Base-by-base conservation (phyloP, 306 rosid genomes). In the Acacia confusa region DNA sequence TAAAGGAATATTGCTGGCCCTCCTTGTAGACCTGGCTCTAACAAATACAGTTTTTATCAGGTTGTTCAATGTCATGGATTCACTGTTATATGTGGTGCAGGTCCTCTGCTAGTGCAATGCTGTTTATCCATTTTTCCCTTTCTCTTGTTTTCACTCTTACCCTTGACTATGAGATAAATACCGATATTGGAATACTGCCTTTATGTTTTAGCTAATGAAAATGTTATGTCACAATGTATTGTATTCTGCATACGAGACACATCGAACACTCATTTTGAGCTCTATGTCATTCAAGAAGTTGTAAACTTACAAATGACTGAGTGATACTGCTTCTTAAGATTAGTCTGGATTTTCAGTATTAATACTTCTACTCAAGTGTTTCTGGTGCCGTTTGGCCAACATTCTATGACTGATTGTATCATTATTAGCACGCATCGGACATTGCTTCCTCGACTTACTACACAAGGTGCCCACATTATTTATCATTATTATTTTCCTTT, bases 181-280 rank as follows among this genome's bases (percentile, higher is more conserved):
- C 79, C 71, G 72, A 79, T 85, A 71, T 67, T 75, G 83, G 73
- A 83, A 83, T 85, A 70, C 80, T 87, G 84, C 73, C 41, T 82
- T 79, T 78, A 82, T 83, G 76, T 67, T 82, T 82, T 60, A 12
- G 66, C 34, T 60, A 10, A 25, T 36, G 40, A 5, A 36, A 36
- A 36, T 36, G 1, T 57, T 60, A 10, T 60, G 17, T 12, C 32
- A 60, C 34, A 9, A 25, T 60, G 66, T 60, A 4, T 60, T 60
- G 34, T 60, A 60, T 25, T 25, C 66, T 22, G 66, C 66, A 25
- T 60, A 60, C 11, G 66, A 60, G 25, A 60, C 16, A 24, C 66
- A 60, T 24, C 2, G 34, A 60, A 25, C 17, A 11, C 17, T 24
- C 16, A 10, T 60, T 11, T 25, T 11, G 4, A 24, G 66, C 17